phyloP scores from a whole-genome alignment of 2,329 filamentous ascomycete species.

The Aschersonia sp. region DNA sequence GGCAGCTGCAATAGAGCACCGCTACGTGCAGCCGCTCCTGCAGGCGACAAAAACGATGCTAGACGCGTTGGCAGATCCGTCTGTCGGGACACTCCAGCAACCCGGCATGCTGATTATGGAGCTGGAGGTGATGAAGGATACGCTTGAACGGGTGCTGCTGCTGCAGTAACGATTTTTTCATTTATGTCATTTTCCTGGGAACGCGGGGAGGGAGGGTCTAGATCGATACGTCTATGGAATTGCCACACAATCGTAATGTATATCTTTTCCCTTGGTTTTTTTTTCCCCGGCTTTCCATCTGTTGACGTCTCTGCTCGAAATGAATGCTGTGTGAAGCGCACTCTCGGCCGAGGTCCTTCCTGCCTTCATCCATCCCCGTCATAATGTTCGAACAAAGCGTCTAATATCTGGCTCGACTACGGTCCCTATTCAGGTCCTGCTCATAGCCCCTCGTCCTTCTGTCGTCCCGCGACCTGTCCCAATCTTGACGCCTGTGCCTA shows the following conservation, averaged over 20 bases:
- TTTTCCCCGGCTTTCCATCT: too few relatives aligned
- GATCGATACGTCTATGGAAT: not conserved
- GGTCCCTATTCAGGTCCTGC: constrained; percentile 2
- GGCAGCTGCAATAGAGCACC: constrained; percentile 40
- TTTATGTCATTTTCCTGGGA: not conserved
- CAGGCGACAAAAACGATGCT: constrained; percentile 23
- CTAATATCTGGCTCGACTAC: constrained; percentile 7
- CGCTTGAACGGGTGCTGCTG: constrained; percentile 22
- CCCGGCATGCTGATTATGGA: constrained; percentile 20
- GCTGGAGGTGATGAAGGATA: constrained; percentile 26
- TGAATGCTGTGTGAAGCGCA: too few relatives aligned
- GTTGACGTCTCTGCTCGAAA: too few relatives aligned
- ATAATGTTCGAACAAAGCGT: not conserved
- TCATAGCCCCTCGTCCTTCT: not conserved
- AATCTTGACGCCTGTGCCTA: constrained; percentile 5
- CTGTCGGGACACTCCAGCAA: constrained; percentile 14
- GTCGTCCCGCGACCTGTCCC: constrained; percentile 4
- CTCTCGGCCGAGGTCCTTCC: too few relatives aligned
- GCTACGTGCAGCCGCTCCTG: constrained; percentile 40
- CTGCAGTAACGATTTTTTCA: constrained; percentile 16
- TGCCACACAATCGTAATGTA: too few relatives aligned
- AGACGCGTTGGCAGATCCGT: constrained; percentile 16
- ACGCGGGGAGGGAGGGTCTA: not conserved
- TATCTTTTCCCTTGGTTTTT: too few relatives aligned
- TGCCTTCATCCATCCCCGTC: too few relatives aligned